phyloP scores from a whole-genome alignment of 192 early-diverging fungal genomes.

The Lobosporangium transversale region DNA sequence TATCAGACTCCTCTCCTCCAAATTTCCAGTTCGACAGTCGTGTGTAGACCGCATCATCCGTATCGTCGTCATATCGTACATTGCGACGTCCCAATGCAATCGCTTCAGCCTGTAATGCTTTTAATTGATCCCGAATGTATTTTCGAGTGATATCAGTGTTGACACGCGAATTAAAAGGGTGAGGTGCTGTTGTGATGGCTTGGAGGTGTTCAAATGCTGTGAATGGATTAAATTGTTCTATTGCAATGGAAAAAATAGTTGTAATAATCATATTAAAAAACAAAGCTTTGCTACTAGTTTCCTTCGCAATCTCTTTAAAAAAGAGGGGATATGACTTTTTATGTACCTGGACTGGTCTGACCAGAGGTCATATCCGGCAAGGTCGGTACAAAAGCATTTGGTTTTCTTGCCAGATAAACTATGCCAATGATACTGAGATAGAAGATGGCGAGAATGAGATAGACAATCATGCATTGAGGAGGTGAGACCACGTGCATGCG shows the following conservation, averaged over 20 bases:
- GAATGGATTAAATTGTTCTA: conserved; percentile 36
- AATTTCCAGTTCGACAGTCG: conserved; percentile 8
- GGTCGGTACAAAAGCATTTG: conserved; percentile 13
- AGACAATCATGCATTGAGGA: conserved; percentile 34
- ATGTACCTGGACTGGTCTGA: conserved; percentile 28
- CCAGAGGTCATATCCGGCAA: conserved; percentile 22
- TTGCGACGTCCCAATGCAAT: conserved; percentile 42
- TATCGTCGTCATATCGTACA: conserved; percentile 32
- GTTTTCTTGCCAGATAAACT: conserved; percentile 19
- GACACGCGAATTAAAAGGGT: conserved; percentile 39
- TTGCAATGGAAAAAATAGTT: neutral
- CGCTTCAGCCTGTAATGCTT: conserved; percentile 26
- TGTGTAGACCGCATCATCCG: conserved; percentile 29
- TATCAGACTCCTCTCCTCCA: conserved; percentile 8
- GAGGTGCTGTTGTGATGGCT: conserved; percentile 36
- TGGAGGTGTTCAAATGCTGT: conserved; percentile 39
- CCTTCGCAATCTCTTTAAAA: no score
- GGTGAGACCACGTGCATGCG: conserved; percentile 21
- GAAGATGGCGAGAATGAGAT: conserved; percentile 14
- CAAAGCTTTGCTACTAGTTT: no score
- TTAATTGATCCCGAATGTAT: conserved; percentile 32
- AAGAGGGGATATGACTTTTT: neutral
- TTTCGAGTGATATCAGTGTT: conserved; percentile 33
- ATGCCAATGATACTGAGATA: conserved; percentile 12
- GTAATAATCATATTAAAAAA: no score